Conservation (phyloP, 2,329 filamentous ascomycete genomes). For the Podosphaera aphanis region DNA sequence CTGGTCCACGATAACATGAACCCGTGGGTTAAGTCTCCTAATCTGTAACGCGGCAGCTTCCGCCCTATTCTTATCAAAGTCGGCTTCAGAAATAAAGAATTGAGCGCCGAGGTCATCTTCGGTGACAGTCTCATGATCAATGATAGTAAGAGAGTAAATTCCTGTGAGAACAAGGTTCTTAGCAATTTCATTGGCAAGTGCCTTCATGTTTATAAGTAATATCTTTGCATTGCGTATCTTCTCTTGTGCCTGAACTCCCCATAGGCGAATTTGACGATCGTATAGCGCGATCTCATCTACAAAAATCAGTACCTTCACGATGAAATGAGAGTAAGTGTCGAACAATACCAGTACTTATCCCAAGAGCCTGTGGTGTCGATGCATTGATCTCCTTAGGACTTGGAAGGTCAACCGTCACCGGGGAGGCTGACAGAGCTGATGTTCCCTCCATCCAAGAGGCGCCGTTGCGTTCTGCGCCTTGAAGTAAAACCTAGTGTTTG, state of each 20-base stretch:
- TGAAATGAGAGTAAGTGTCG: background rate
- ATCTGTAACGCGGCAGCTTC: conserved; percentile 57
- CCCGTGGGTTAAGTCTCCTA: conserved; percentile 71
- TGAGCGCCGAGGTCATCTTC: conserved; percentile 62
- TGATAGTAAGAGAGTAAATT: conserved; percentile 69
- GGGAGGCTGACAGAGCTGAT: background rate
- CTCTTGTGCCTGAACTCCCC: conserved; percentile 88
- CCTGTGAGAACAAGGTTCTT: conserved; percentile 94
- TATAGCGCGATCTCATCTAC: conserved; percentile 90
- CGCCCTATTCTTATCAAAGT: conserved; percentile 67
- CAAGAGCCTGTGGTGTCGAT: conserved; percentile 3
- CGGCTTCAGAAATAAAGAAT: conserved; percentile 50
- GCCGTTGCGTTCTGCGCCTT: too few relatives aligned
- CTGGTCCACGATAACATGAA: conserved; percentile 48
- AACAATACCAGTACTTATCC: conserved; percentile 18
- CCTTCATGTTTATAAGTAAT: conserved; percentile 68
- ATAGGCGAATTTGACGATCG: conserved; percentile 88
- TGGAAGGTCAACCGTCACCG: background rate
- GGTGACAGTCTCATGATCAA: conserved; percentile 53
- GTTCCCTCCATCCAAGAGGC: background rate
- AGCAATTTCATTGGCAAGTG: conserved; percentile 77
- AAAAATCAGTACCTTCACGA: conserved; percentile 1
- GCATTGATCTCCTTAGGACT: background rate
- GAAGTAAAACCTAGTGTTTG: too few relatives aligned
- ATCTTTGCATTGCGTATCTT: conserved; percentile 77